Evolutionary conservation across 768 basidiomycete genomes (phyloP), one percentile per base, ranked within the genome.

Genomic region (Termitomyces sp.): DNA sequence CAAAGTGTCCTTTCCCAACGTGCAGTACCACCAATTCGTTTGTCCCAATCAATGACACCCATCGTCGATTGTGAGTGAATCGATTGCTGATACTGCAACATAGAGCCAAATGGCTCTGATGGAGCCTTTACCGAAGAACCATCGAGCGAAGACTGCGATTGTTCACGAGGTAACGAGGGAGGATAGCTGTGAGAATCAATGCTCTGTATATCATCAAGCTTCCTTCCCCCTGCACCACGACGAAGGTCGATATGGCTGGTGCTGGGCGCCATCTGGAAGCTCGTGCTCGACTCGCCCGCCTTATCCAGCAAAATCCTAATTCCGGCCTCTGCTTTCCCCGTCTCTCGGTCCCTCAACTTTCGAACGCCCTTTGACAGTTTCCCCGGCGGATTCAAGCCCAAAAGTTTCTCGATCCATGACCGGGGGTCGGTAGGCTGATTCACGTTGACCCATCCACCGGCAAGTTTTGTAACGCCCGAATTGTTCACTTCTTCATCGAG

Each of bases 401-500:
- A 68, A n/a, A 92, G 64, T 63, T 79, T 84, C 72, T 96, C 83
- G 58, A 86, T 77, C 83, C 86, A 92, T 0, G 81, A 73, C 7
- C 94, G 83, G 0, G 88, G 78, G 69, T 96, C 94, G 4, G 70
- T 75, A 0, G 88, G 90, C 58, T 88, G 87, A 66, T 98, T 99
- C 24, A 94, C 84, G 69, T 99, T 98, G 56, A 79, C 80, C 92
- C 93, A 97, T 40, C 75, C 73, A 44, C 89, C 83, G 6, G 85
- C 86, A 12, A 99, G 82, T 62, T 92, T 92, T 1, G 94, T 98
- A 13, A 90, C 87, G 3, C 95, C 92, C 0, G 91, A 94, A 54
- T 86, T 97, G 75, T 99, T 99, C 63, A 98, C 95, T 66, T 94
- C 86, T 60, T 97, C 90, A 69, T 99, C 96, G 42, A 95, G 79